Conservation (phyloP, 768 basidiomycete genomes). For the Amanita phalloides region DNA sequence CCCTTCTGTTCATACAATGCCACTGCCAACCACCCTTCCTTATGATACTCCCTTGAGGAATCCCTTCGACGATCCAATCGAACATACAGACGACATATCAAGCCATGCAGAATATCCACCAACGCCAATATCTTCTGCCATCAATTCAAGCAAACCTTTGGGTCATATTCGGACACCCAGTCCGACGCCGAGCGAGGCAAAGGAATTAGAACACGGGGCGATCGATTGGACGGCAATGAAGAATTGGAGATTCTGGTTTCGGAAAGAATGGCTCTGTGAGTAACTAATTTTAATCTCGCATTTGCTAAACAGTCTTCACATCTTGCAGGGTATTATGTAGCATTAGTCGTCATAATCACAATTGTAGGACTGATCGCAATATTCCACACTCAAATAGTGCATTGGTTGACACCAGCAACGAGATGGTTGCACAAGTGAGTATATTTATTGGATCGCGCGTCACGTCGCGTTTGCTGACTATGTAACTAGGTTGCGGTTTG, state of each 20-base stretch:
- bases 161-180: slow-evolving; percentile 39
- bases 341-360: slow-evolving; percentile 33
- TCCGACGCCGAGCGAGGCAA: slow-evolving; percentile 51
- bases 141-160: not conserved
- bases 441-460: not conserved
- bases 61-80: slow-evolving; percentile 2
- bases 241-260: slow-evolving; percentile 40
- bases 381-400: slow-evolving; percentile 64
- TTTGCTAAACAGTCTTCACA: not conserved
- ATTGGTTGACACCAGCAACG: slow-evolving; percentile 56
- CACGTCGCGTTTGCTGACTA: not conserved
- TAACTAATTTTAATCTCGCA: not conserved
- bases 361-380: slow-evolving; percentile 44
- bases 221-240: slow-evolving; percentile 34
- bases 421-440: slow-evolving; percentile 53
- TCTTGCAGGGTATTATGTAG: slow-evolving; percentile 38
- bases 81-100: not conserved
- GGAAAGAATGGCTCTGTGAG: slow-evolving; percentile 49
- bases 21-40: not conserved
- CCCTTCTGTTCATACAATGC: not conserved
- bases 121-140: not conserved
- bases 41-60: not conserved
- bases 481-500: slow-evolving; percentile 33
- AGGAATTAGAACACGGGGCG: slow-evolving; percentile 29
- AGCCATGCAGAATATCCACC: not conserved